phyloP scores from a whole-genome alignment of 768 basidiomycete genomes.

The Tephrocybe sp. region DNA sequence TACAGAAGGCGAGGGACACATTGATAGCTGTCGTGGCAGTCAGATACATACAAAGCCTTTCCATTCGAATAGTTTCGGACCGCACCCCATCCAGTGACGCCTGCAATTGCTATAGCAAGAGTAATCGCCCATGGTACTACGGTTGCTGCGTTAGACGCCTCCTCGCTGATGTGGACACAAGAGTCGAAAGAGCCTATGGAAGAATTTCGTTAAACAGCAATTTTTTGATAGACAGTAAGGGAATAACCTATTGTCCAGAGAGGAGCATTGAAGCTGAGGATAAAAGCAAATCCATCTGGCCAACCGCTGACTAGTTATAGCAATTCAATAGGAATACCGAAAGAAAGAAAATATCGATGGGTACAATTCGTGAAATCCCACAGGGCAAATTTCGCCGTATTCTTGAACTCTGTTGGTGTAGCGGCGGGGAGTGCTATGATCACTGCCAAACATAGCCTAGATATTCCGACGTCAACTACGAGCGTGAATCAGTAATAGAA shows the following conservation, averaged over 20 bases:
- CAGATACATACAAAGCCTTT: not conserved
- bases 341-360: not conserved
- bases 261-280: slow-evolving; percentile 39
- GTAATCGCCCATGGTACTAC: slow-evolving; percentile 73
- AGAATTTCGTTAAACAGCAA: not conserved
- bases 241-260: slow-evolving; percentile 43
- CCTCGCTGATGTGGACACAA: slow-evolving; percentile 67
- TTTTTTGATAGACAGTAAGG: no score
- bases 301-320: slow-evolving; percentile 52
- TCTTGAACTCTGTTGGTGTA: slow-evolving; percentile 57
- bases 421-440: slow-evolving; percentile 67
- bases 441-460: slow-evolving; percentile 58
- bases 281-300: slow-evolving; percentile 58
- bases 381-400: slow-evolving; percentile 47
- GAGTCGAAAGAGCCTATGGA: slow-evolving; percentile 45
- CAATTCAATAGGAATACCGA: not conserved
- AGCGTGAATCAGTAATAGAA: no score
- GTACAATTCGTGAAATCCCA: slow-evolving; percentile 25
- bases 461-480: not conserved
- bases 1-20: slow-evolving; percentile 60
- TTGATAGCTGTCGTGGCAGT: slow-evolving; percentile 43
- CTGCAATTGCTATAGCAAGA: slow-evolving; percentile 52
- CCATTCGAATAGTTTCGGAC: not conserved
- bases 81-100: slow-evolving; percentile 61
- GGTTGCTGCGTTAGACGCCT: slow-evolving; percentile 64